Percentiles rank a stretch among this genome's conserved stretches.
These are phyloP conservation scores for Vigna nakashimae DNA, from an alignment of 306 rosid species.

Conservation along the genomic window DNA sequence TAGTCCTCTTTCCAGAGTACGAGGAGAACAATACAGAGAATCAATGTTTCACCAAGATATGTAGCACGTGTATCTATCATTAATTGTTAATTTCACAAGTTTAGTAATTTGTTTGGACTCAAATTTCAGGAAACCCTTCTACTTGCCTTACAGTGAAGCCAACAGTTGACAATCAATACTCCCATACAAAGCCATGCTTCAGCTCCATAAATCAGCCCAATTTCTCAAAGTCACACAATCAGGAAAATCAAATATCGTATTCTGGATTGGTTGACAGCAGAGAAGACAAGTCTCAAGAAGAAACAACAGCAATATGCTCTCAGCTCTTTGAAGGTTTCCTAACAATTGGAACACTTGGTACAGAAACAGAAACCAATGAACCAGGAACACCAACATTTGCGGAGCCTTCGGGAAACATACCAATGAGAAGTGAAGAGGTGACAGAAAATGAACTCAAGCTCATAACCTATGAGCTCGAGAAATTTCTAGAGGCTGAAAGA, in stretches of 20 bases:
- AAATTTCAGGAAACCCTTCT: conserved; percentile 75
- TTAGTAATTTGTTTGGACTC: conserved; percentile 44
- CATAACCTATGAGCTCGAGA: conserved; percentile 76
- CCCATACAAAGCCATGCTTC: conserved; percentile 56
- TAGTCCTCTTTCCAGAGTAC: conserved; percentile 39
- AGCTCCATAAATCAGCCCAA: conserved; percentile 49
- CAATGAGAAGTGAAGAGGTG: conserved; percentile 54
- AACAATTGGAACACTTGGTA: conserved; percentile 90
- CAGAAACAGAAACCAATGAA: conserved; percentile 59
- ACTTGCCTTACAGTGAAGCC: conserved; percentile 65
- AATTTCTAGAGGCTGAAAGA: conserved; percentile 76
- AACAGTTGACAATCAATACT: conserved; percentile 60
- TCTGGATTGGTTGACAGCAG: conserved; percentile 49
- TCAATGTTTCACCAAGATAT: conserved; percentile 32
- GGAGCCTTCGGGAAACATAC: conserved; percentile 61
- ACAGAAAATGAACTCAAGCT: conserved; percentile 76
- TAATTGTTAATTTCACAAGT: conserved; percentile 38
- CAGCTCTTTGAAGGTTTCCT: conserved; percentile 88
- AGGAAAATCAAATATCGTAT: conserved; percentile 51
- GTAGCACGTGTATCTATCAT: conserved; percentile 31
- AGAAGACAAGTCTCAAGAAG: conserved; percentile 49
- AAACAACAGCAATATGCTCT: conserved; percentile 54
- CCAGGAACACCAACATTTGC: conserved; percentile 88
- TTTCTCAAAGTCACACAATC: conserved; percentile 48
- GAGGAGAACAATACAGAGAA: conserved; percentile 35